Base-by-base conservation (phyloP, 2,329 filamentous ascomycete genomes). In the Paraconiothyrium sp. region DNA sequence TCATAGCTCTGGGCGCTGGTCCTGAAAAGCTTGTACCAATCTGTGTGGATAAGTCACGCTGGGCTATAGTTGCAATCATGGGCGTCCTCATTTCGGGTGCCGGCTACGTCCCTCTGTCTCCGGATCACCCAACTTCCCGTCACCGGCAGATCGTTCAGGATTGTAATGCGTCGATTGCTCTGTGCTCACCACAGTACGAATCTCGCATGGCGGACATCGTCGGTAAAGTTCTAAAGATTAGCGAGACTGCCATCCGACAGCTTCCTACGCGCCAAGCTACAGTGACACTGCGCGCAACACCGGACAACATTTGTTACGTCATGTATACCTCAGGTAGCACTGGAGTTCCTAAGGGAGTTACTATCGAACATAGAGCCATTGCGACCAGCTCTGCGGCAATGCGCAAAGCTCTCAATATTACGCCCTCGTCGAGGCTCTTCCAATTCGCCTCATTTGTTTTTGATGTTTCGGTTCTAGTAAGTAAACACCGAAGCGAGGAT, bases 21-120 rank as follows among this genome's bases (percentile, higher is more conserved):
- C 73, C 75, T 1, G 75, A 77, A 52, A 67, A 66, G 3, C 65
- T 78, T n/a, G 68, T 79, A 6, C 69, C 75, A 3, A 70, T 76
- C 27, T 79, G 76, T 54, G 57, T 79, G 7, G 74, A 78, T 48
- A 79, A 79, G 61, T 78, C 76, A 4, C 60, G 66, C 7, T 79
- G 74, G 75, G 74, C 76, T 7, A 68, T 78, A 14, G 76, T 79
- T 13, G 72, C 73, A 1, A 74, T 78, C n/a, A 70, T 78, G 64
- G 76, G 67, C 4, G 69, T 79, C 13, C 62, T 79, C n/a, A 66
- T 78, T 7, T 69, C 76, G 10, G 76, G 76, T 20, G 76, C 71
- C 22, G 76, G 67, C 5, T 76, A 72, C 34, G 74, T 76, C 16
- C 72, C 74, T 3, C 50, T 76, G 3, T 72, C 69, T 2, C 70